Evolutionary conservation across 176 grass and related monocot species (phyloP).

Genomic region (Raddia distichophylla): DNA sequence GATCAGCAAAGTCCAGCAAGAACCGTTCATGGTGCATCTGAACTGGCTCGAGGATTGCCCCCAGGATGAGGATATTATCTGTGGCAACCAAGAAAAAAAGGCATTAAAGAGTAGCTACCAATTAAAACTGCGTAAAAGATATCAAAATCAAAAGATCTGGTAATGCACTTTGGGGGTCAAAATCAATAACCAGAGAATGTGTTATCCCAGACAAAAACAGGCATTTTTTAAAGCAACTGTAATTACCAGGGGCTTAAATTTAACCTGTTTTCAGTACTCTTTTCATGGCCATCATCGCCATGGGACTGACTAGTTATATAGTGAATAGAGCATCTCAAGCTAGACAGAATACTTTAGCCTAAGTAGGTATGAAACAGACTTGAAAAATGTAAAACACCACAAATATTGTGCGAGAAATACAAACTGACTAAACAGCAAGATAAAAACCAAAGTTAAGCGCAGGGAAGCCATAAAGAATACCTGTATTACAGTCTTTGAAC

Average conservation of each 20-base stretch:
- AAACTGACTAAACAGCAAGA: slow-evolving; percentile 5
- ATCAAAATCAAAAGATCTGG: not conserved
- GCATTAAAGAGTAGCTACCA: not conserved
- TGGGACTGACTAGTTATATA: not conserved
- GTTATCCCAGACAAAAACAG: not conserved
- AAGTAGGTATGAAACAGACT: not conserved
- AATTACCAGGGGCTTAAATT: not conserved
- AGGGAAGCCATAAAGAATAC: slow-evolving; percentile 36
- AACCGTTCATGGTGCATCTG: too few species aligned
- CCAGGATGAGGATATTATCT: not conserved
- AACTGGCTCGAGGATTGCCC: too few species aligned
- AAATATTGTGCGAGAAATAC: not conserved
- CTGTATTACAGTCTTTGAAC: slow-evolving; percentile 86
- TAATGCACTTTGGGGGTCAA: not conserved
- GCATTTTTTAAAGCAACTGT: not conserved
- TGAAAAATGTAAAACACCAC: not conserved
- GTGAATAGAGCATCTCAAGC: not conserved
- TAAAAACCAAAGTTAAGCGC: not conserved
- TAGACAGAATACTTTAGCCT: not conserved
- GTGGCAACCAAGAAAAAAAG: not conserved
- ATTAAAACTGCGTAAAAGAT: slow-evolving; percentile 20
- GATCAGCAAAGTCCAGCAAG: too few species aligned
- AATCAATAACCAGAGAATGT: not conserved
- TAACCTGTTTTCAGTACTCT: not conserved
- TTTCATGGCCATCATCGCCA: not conserved